Base-by-base conservation (phyloP, 164 flowering plant genomes). In the Echeveria elegans region DNA sequence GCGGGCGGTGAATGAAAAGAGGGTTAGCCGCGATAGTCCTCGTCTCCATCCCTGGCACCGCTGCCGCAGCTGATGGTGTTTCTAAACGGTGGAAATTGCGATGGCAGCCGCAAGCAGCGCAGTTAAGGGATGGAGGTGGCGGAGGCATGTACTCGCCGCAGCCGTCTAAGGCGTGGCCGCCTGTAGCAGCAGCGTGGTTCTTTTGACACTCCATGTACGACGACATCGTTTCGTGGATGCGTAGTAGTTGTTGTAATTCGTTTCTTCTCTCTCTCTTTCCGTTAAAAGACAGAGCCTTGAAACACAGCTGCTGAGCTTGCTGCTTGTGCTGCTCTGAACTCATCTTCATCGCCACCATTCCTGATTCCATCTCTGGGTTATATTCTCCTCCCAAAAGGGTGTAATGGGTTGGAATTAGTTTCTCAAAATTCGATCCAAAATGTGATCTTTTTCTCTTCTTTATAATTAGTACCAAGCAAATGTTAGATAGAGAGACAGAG, bases 31-130 rank as follows among this genome's bases (percentile, higher is more conserved):
- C 31, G 31, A 53, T 53, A 1, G 60, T 53, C 2, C 23, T 31
- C 11, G 45, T 40, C 16, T 6, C 23, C 23, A 7, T 30, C 40
- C 34, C 14, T n/a, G 18, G 10, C 10, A 19, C n/a, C 2, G 1
- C 63, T 15, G 63, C 10, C 12, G 53, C 53, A n/a, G 56, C 56
- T n/a, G 56, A 21, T 8, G 7, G 26, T 19, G 36, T 36, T 36
- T 83, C 86, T 1, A 86, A 81, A 74, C 86, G 83, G 82, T 83
- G 90, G 81, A 86, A 85, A 67, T 83, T 86, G 16, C 87, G 86
- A 76, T 84, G 88, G 74, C 90, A 86, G 12, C 88, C 88, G 63
- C 90, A 86, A 7, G 90, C 90, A 3, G 87, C 87, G 74, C 90
- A 86, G 63, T 73, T 77, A 9, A 86, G 72, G 12, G 86, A 79